These are phyloP conservation scores for Coemansia sp. DNA, from an alignment of 192 early-diverging fungal species.

Conservation along the genomic window DNA sequence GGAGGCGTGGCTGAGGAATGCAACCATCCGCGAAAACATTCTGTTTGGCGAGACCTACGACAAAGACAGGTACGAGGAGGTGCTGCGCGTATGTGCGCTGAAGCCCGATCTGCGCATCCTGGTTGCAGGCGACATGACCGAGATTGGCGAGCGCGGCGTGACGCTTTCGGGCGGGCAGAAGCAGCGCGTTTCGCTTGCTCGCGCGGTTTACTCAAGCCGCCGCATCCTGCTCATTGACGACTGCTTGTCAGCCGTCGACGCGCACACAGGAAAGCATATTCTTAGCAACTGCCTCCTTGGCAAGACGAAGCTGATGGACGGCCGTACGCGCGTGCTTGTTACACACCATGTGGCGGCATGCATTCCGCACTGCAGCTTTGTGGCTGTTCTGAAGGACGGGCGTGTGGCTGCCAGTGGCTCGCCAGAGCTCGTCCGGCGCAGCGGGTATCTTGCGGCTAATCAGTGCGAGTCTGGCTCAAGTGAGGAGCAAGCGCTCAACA, in stretches of 20 bases:
- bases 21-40: conserved; percentile 83
- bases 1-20: conserved; percentile 73
- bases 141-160: conserved; percentile 91
- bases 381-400: conserved; percentile 68
- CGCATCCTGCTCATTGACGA: conserved; percentile 80
- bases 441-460: conserved; percentile 6
- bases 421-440: conserved; percentile 45
- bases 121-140: conserved; percentile 84
- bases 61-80: conserved; percentile 72
- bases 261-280: conserved; percentile 88
- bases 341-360: conserved; percentile 82
- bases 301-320: conserved; percentile 64
- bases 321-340: conserved; percentile 86
- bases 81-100: conserved; percentile 84
- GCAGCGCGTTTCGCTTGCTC: conserved; percentile 81
- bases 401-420: conserved; percentile 58
- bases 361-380: conserved; percentile 57
- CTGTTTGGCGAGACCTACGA: conserved; percentile 80
- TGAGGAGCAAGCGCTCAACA: neutral
- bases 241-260: conserved; percentile 92
- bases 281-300: conserved; percentile 75
- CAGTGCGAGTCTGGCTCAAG: neutral
- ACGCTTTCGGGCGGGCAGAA: conserved; percentile 89
- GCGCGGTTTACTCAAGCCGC: conserved; percentile 78
- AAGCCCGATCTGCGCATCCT: conserved; percentile 83